These are phyloP conservation scores for Rhodotorula sp. DNA, from an alignment of 1,284 basidiomycete species.

Conservation along the genomic window DNA sequence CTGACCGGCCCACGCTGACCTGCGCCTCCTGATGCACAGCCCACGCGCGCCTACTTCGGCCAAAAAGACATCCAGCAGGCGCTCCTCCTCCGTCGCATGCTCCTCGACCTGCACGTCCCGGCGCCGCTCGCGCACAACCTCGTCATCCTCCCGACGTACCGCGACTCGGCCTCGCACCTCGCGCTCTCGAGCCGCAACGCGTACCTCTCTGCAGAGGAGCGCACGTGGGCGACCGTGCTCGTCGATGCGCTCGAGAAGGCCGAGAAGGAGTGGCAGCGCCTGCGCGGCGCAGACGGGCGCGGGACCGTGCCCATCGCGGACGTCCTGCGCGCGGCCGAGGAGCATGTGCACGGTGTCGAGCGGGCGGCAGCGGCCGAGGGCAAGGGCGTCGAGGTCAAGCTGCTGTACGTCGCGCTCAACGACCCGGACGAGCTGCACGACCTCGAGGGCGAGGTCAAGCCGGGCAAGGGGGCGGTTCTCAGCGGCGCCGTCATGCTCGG, in stretches of 20 bases:
- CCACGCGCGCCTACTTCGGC: slow-evolving; percentile 90
- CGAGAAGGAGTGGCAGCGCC: slow-evolving; percentile 58
- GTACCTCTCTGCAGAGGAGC: slow-evolving; percentile 71
- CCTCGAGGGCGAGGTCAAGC: slow-evolving; percentile 54
- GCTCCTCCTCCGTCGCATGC: slow-evolving; percentile 79
- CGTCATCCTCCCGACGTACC: slow-evolving; percentile 77
- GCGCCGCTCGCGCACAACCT: slow-evolving; percentile 67
- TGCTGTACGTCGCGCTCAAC: slow-evolving; percentile 90
- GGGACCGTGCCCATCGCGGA: slow-evolving; percentile 12
- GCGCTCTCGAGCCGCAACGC: slow-evolving; percentile 90
- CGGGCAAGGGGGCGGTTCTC: not conserved
- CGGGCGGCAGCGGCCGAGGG: slow-evolving; percentile 33
- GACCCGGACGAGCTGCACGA: slow-evolving; percentile 70
- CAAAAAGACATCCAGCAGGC: slow-evolving; percentile 99
- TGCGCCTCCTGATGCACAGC: slow-evolving; percentile 56
- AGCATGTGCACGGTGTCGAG: slow-evolving; percentile 1
- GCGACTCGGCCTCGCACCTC: slow-evolving; percentile 62
- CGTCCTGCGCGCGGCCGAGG: slow-evolving; percentile 11
- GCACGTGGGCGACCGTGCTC: slow-evolving; percentile 69
- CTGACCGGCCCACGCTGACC: not conserved
- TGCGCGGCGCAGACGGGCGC: slow-evolving; percentile 48
- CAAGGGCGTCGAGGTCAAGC: slow-evolving; percentile 60
- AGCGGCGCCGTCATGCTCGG: slow-evolving; percentile 63
- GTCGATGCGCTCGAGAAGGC: slow-evolving; percentile 68
- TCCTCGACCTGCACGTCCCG: slow-evolving; percentile 74